phyloP scores from a whole-genome alignment of 2,329 filamentous ascomycete genomes.

The Talaromyces pinophilus region DNA sequence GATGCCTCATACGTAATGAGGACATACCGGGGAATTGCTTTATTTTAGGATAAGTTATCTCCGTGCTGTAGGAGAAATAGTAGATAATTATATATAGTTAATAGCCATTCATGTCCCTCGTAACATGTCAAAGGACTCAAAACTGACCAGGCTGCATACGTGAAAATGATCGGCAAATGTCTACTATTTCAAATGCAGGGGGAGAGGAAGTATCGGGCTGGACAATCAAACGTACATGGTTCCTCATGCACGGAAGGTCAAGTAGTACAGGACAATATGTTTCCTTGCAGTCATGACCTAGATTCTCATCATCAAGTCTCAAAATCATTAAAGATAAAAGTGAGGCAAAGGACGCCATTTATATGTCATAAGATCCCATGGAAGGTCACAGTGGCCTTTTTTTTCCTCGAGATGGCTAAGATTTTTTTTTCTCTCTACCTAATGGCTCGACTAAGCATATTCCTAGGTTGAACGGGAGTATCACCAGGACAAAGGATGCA shows the following conservation, averaged over 20 bases:
- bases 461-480: too few relatives aligned
- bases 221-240: neutral
- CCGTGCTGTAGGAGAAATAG: neutral
- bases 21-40: neutral
- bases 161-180: neutral
- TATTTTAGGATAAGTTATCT: neutral
- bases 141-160: neutral
- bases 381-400: neutral
- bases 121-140: neutral
- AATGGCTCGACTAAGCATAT: too few relatives aligned
- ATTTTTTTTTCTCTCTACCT: neutral
- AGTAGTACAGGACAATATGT: neutral
- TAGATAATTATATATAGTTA: neutral
- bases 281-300: neutral
- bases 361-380: neutral
- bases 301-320: neutral
- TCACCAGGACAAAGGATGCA: neutral
- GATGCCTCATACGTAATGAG: neutral
- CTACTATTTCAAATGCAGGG: neutral
- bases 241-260: neutral
- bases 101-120: neutral
- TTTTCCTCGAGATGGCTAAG: neutral
- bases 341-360: neutral
- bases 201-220: neutral
- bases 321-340: neutral